These are phyloP conservation scores for Cyclotella atomus DNA, from an alignment of 108 stramenopile species.

Conservation along the genomic window DNA sequence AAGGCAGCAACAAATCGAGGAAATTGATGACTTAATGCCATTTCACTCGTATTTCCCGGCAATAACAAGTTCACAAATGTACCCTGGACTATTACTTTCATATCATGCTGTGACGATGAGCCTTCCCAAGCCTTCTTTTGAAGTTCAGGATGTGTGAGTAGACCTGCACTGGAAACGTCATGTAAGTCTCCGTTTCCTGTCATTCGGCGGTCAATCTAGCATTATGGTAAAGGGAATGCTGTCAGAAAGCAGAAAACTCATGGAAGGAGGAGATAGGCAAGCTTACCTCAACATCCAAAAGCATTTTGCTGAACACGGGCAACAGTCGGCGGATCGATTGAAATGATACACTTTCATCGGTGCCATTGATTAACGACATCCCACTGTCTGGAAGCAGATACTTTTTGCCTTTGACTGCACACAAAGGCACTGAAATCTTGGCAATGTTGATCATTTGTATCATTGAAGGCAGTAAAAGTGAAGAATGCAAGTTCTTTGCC, in stretches of 20 bases:
- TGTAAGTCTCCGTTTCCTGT: conserved; percentile 72
- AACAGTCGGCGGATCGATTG: conserved; percentile 64
- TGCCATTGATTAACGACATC: conserved; percentile 35
- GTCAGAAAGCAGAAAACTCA: neutral
- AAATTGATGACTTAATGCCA: conserved; percentile 67
- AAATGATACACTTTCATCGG: conserved; percentile 55
- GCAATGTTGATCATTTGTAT: conserved; percentile 84
- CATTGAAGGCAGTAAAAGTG: conserved; percentile 70
- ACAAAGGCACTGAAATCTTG: conserved; percentile 75
- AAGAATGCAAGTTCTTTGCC: conserved; percentile 59
- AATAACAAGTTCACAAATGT: conserved; percentile 70
- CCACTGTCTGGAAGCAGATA: conserved; percentile 74
- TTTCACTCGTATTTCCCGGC: conserved; percentile 77
- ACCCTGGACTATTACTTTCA: conserved; percentile 67
- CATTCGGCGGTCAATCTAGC: conserved; percentile 63
- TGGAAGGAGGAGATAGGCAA: neutral
- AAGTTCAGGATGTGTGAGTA: conserved; percentile 24
- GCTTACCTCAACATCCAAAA: conserved; percentile 63
- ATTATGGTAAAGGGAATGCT: neutral
- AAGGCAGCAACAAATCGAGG: conserved; percentile 71
- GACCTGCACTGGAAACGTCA: conserved; percentile 47
- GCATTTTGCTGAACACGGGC: conserved; percentile 66
- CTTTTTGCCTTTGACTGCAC: conserved; percentile 69
- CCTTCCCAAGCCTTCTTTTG: conserved; percentile 42
- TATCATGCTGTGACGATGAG: conserved; percentile 52